These are phyloP conservation scores for Trichoderma hamatum DNA, from an alignment of 2,329 filamentous ascomycete genomes.

Conservation along the genomic window DNA sequence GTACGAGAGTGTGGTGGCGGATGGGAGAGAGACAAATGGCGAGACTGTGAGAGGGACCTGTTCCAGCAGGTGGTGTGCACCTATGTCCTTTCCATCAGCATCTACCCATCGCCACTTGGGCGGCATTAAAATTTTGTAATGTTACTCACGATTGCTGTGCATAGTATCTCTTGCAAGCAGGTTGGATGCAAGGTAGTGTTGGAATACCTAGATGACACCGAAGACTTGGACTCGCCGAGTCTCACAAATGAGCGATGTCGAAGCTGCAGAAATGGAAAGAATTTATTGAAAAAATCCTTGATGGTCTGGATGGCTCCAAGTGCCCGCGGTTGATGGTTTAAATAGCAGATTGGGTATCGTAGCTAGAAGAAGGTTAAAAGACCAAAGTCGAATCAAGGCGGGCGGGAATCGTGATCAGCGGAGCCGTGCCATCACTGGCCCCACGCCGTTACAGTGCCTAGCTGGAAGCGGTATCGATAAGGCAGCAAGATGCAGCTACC, in stretches of 20 bases:
- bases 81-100: slow-evolving; percentile 46
- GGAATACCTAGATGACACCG: too few species aligned
- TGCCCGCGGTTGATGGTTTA: too few species aligned
- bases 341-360: background rate
- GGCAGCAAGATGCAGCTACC: slow-evolving; percentile 25
- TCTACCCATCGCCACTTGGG: too few species aligned
- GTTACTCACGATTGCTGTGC: slow-evolving; percentile 42
- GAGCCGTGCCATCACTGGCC: slow-evolving; percentile 22
- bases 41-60: slow-evolving; percentile 94
- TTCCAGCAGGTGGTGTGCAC: slow-evolving; percentile 82
- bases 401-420: background rate
- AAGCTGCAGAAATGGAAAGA: background rate
- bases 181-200: background rate
- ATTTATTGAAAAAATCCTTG: background rate
- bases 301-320: background rate
- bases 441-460: slow-evolving; percentile 19
- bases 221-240: background rate
- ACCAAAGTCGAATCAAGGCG: background rate
- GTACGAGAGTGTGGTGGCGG: slow-evolving; percentile 89
- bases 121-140: background rate
- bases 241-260: background rate
- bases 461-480: slow-evolving; percentile 25
- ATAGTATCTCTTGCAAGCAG: slow-evolving; percentile 29
- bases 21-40: slow-evolving; percentile 88
- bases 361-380: background rate